These are phyloP conservation scores for Naganishia vishniacii DNA, from an alignment of 768 basidiomycete genomes.

Conservation along the genomic window DNA sequence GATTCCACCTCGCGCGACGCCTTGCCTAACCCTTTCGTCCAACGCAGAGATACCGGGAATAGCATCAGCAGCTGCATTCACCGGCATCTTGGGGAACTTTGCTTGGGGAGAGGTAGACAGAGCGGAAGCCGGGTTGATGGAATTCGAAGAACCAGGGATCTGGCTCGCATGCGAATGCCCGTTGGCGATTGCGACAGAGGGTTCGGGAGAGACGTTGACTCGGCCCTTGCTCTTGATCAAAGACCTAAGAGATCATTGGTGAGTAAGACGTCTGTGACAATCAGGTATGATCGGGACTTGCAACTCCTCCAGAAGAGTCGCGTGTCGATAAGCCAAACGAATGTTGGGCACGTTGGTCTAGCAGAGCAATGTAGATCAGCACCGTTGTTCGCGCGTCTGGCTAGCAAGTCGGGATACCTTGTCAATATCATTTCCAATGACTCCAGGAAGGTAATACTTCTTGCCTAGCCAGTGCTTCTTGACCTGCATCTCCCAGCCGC, in stretches of 20 bases:
- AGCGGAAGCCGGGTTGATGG: conserved; percentile 33
- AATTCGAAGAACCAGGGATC: conserved; percentile 12
- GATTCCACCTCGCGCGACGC: background rate
- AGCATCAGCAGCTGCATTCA: conserved; percentile 21
- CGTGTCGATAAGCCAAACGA: conserved; percentile 81
- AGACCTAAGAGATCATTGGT: conserved; percentile 8
- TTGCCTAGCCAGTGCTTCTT: conserved; percentile 76
- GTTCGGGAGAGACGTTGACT: conserved; percentile 8
- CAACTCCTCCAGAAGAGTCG: conserved; percentile 80
- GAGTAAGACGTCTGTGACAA: background rate
- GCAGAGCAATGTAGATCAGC: background rate
- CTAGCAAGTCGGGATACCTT: conserved; percentile 57
- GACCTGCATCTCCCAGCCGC: conserved; percentile 96
- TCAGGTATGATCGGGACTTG: conserved; percentile 23
- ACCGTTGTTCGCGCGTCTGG: background rate
- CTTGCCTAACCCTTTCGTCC: conserved; percentile 35
- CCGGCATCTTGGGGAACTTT: conserved; percentile 29
- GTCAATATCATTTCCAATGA: conserved; percentile 89
- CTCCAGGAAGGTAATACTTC: conserved; percentile 87
- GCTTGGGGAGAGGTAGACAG: conserved; percentile 31
- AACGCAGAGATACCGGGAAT: conserved; percentile 31
- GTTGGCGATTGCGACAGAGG: conserved; percentile 10
- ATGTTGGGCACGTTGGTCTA: conserved; percentile 97
- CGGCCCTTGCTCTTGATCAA: conserved; percentile 29
- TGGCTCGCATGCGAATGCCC: conserved; percentile 15